A percentile compares a stretch with the other conserved stretches of the same genome.
Conservation (phyloP, 2,329 filamentous ascomycete genomes). For the Penicillium corylophilum region DNA sequence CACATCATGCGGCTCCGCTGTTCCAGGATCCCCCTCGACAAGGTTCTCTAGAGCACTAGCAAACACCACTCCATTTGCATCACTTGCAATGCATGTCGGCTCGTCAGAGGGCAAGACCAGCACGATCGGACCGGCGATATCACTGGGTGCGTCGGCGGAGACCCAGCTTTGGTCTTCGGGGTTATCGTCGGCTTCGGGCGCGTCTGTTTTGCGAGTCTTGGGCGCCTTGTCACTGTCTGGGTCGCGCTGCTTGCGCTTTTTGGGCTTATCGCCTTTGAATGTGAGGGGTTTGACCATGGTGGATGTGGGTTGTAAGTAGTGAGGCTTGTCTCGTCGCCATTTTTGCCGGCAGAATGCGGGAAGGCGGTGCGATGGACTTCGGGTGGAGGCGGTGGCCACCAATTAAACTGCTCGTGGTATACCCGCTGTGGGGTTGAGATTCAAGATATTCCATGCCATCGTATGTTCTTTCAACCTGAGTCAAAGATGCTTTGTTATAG, state of each 20-base stretch:
- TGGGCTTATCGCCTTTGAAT: constrained; percentile 96
- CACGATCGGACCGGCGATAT: constrained; percentile 79
- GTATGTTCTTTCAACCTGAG: too few species aligned
- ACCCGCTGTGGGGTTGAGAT: too few species aligned
- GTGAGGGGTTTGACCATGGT: constrained; percentile 71
- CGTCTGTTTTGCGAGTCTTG: constrained; percentile 26
- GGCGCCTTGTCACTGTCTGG: constrained; percentile 42
- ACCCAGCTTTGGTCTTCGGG: constrained; percentile 85
- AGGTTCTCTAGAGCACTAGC: constrained; percentile 80
- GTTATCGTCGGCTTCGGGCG: constrained; percentile 29
- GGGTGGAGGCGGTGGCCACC: too few species aligned
- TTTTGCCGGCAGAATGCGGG: background rate
- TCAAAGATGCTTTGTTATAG: too few species aligned
- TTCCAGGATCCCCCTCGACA: constrained; percentile 76
- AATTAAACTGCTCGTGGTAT: too few species aligned
- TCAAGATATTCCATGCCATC: too few species aligned
- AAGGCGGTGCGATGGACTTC: constrained; percentile 2
- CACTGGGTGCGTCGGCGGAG: constrained; percentile 69
- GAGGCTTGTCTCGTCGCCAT: too few species aligned
- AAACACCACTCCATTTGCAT: constrained; percentile 84
- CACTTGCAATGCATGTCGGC: constrained; percentile 75
- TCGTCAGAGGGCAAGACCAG: constrained; percentile 75
- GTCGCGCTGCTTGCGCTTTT: constrained; percentile 79
- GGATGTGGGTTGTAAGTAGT: constrained; percentile 2
- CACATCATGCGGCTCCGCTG: constrained; percentile 91